phyloP scores from a whole-genome alignment of 1,284 basidiomycete genomes.

The Athelia psychrophila region DNA sequence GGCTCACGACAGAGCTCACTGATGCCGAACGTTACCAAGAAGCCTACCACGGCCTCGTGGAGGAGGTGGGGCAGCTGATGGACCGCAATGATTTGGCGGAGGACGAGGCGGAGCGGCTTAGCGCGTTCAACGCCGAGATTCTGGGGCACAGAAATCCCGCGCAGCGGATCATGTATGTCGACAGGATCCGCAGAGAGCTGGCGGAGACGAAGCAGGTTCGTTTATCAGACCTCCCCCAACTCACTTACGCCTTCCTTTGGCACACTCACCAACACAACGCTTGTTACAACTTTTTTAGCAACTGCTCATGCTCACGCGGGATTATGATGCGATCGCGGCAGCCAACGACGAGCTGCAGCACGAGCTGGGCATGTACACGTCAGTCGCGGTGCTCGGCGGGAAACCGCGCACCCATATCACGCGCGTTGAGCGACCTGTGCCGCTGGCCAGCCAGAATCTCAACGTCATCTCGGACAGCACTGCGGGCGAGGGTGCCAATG shows the following conservation, averaged over 20 bases:
- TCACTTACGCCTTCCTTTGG: no score
- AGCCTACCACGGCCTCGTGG: constrained; percentile 59
- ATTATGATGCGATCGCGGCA: constrained; percentile 46
- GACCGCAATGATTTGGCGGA: constrained; percentile 73
- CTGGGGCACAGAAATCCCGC: constrained; percentile 71
- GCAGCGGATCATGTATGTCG: constrained; percentile 73
- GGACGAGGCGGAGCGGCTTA: constrained; percentile 62
- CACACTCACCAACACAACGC: no score
- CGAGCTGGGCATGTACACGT: constrained; percentile 71
- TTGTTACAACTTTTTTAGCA: constrained; percentile 40
- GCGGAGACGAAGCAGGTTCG: constrained; percentile 69
- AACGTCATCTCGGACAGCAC: constrained; percentile 27
- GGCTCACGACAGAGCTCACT: constrained; percentile 54
- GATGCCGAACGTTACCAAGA: constrained; percentile 62
- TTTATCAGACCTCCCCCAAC: constrained; percentile 4
- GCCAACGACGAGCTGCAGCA: constrained; percentile 52
- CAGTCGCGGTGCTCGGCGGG: constrained; percentile 49
- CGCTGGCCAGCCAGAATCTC: constrained; percentile 45
- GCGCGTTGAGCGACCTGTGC: constrained; percentile 49
- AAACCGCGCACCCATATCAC: constrained; percentile 66
- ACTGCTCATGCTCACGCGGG: constrained; percentile 49
- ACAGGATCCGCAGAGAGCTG: constrained; percentile 65
- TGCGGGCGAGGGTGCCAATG: constrained; percentile 1
- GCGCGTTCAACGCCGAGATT: constrained; percentile 76
- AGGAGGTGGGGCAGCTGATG: constrained; percentile 60